Base-by-base conservation (phyloP, 805 yeast genomes). In the Wickerhamomyces queroliae region DNA sequence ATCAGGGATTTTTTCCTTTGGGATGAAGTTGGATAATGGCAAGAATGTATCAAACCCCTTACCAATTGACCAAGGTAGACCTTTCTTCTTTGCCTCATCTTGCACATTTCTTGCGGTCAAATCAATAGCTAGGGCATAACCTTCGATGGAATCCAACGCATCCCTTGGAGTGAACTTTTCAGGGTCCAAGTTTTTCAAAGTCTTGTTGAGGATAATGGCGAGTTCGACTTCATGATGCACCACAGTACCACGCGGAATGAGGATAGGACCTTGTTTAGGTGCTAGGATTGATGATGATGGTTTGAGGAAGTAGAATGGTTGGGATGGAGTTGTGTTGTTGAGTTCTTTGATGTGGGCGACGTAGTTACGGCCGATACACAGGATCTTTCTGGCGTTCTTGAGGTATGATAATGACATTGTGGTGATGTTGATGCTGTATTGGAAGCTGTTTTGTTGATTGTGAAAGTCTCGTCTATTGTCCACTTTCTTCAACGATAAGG, bases 71-170 rank as follows among this genome's bases (percentile, higher is more conserved):
- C 99, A 93, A 5, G 99, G 99, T 38, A 91, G 70, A 1, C 98
- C 98, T 61, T 87, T 88, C 64, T 73, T 74, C 64, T 93, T 93
- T 27, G 96, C 96, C 53, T 80, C 96, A 55, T 84, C 90, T 64
- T 93, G 99, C 23, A 93, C 95, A 55, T 90, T 88, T 60, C 99
- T 76, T 0, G 96, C 98, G 7, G 99, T 93, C 74, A 93, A 71
- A 59, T 93, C 99, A 35, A 93, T 75, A 0, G 97, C 90, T 45
- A 93, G 68, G 1, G 95, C 85, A 54, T 90, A 88, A 11, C 97
- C 97, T 5, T 74, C 83, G 49, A 93, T 85, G 12, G 87, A 70
- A 38, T 84, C 85, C 37, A 83, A 54, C 2, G 95, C 95, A 38
- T 87, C 86, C 35, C 73, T 56, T 7, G 75, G 72, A 4, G 76